phyloP scores from a whole-genome alignment of 768 basidiomycete genomes.

The Lanmaoa rubissima region DNA sequence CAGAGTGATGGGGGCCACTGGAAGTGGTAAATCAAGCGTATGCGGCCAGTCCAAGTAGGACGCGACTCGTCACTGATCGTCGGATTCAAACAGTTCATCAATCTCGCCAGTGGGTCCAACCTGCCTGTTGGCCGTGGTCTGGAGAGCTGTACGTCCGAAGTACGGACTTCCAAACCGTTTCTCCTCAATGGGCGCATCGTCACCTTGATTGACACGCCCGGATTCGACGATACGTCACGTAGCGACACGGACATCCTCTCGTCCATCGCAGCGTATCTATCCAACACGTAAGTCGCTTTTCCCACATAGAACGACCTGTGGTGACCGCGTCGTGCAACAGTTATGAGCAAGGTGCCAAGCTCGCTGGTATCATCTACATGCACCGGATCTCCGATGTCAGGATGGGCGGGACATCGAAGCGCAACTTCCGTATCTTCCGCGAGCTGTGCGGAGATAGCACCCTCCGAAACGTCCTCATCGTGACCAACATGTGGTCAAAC shows the following conservation, averaged over 20 bases:
- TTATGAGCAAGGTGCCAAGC: conserved; percentile 36
- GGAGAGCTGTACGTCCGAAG: conserved; percentile 49
- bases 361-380: conserved; percentile 56
- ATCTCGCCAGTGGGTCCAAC: conserved; percentile 47
- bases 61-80: conserved; percentile 1
- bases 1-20: conserved; percentile 37
- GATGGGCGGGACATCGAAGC: conserved; percentile 49
- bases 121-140: conserved; percentile 45
- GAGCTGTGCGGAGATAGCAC: conserved; percentile 51
- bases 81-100: conserved; percentile 46
- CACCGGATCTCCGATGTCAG: conserved; percentile 53
- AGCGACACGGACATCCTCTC: conserved; percentile 51
- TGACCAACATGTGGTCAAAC: conserved; percentile 54
- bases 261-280: conserved; percentile 45
- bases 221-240: conserved; percentile 53
- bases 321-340: conserved; percentile 7
- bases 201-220: conserved; percentile 58
- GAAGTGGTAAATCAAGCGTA: conserved; percentile 39
- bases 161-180: conserved; percentile 45
- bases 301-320: not conserved
- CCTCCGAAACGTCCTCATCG: conserved; percentile 50
- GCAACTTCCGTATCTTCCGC: conserved; percentile 51
- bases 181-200: conserved; percentile 43
- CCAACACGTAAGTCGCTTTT: conserved; percentile 27
- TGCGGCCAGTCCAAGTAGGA: not conserved